A percentile compares a stretch with the other conserved stretches of the same genome.
Conservation (phyloP, 805 yeast genomes). For the Candida andamanensis region DNA sequence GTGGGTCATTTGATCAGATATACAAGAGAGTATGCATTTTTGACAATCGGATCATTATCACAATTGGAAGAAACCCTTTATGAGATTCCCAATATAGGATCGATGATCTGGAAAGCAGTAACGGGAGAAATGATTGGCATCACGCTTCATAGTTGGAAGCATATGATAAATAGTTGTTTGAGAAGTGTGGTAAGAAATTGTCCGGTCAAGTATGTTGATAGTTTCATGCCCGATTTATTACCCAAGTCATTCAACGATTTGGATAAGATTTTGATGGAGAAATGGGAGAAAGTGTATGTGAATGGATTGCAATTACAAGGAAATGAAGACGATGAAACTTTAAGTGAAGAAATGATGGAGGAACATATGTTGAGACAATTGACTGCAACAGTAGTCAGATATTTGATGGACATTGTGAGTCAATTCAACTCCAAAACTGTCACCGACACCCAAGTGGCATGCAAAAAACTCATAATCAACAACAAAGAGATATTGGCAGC, state of each 20-base stretch:
- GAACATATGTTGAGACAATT: conserved; percentile 90
- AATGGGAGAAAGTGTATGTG: conserved; percentile 67
- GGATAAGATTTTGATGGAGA: conserved; percentile 65
- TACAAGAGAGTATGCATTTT: conserved; percentile 91
- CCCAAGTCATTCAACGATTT: conserved; percentile 72
- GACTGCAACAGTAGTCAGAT: conserved; percentile 84
- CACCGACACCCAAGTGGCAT: conserved; percentile 57
- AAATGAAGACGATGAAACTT: conserved; percentile 67
- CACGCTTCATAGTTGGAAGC: conserved; percentile 95
- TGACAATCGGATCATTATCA: conserved; percentile 84
- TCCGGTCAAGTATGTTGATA: conserved; percentile 61
- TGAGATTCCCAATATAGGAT: conserved; percentile 77
- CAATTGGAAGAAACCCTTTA: conserved; percentile 86
- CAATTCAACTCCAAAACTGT: conserved; percentile 56
- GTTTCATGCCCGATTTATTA: conserved; percentile 70
- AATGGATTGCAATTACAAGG: conserved; percentile 56
- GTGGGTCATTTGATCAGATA: conserved; percentile 95
- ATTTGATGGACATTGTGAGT: conserved; percentile 82
- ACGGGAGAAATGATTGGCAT: conserved; percentile 84
- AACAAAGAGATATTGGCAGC: conserved; percentile 70
- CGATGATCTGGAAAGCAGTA: conserved; percentile 74
- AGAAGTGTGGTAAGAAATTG: conserved; percentile 85
- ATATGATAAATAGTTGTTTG: conserved; percentile 84
- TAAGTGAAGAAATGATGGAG: conserved; percentile 98
- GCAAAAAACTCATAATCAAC: conserved; percentile 61